Evolutionary conservation across 2,329 filamentous ascomycete genomes (phyloP).

Genomic region (Fusarium coicis): DNA sequence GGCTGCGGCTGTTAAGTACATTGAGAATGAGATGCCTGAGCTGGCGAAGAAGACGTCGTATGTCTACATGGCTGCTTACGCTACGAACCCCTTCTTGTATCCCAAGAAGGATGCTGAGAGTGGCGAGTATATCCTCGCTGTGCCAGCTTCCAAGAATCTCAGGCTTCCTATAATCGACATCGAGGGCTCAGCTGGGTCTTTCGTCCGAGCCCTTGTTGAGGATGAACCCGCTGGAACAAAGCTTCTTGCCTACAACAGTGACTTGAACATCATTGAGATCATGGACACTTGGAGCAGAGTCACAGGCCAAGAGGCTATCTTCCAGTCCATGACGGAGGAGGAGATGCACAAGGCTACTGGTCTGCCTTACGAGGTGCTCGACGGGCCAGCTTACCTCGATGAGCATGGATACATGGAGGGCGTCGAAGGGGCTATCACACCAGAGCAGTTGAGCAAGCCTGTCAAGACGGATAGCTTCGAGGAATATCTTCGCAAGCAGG

Average conservation of each 20-base stretch:
- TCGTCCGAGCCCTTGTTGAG: constrained; percentile 56
- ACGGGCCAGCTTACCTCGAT: constrained; percentile 48
- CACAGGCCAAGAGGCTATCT: constrained; percentile 50
- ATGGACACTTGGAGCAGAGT: constrained; percentile 50
- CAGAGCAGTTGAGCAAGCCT: constrained; percentile 51
- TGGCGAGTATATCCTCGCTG: constrained; percentile 47
- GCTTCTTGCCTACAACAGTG: constrained; percentile 57
- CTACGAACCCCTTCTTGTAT: constrained; percentile 35
- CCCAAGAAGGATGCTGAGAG: constrained; percentile 40
- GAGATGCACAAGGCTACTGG: constrained; percentile 50
- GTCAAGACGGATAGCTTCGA: constrained; percentile 45
- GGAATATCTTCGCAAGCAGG: constrained; percentile 44
- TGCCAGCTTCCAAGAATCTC: constrained; percentile 41
- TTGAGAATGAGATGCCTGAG: constrained; percentile 52
- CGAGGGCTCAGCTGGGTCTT: constrained; percentile 53
- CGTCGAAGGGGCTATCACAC: constrained; percentile 50
- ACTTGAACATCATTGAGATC: constrained; percentile 48
- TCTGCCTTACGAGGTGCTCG: constrained; percentile 52
- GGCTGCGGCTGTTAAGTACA: constrained; percentile 58
- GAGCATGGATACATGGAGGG: constrained; percentile 57
- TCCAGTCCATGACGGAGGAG: constrained; percentile 45
- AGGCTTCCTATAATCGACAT: constrained; percentile 55
- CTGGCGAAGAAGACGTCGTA: constrained; percentile 54
- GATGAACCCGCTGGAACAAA: constrained; percentile 53
- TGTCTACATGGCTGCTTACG: constrained; percentile 41